Percentiles rank a stretch among this genome's conserved stretches.
Conservation (phyloP, 2,329 filamentous ascomycete genomes). For the Rugonectria rugulosa region DNA sequence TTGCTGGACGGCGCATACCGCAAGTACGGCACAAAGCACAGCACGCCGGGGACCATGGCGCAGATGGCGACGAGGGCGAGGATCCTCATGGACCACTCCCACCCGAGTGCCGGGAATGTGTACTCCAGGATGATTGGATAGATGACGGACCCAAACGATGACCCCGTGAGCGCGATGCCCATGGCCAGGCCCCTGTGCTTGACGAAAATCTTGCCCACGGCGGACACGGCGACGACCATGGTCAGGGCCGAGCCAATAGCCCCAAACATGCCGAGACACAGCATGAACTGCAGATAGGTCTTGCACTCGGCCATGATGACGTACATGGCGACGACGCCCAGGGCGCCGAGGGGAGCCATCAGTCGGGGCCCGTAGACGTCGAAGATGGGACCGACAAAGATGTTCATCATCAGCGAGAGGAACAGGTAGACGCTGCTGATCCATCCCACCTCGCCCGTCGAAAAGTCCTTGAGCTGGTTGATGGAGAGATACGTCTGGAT, state of each 20-base stretch:
- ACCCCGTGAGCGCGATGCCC: constrained; percentile 37
- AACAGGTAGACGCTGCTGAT: constrained; percentile 56
- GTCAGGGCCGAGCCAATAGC: constrained; percentile 51
- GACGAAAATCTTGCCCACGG: constrained; percentile 42
- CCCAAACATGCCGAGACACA: constrained; percentile 52
- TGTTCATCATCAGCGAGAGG: constrained; percentile 52
- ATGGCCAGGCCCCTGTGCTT: constrained; percentile 36
- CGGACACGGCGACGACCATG: constrained; percentile 44
- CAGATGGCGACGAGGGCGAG: constrained; percentile 41
- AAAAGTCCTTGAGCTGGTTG: constrained; percentile 53
- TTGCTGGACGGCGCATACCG: constrained; percentile 20
- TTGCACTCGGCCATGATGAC: constrained; percentile 56
- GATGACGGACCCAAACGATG: constrained; percentile 41
- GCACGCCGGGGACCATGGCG: constrained; percentile 35
- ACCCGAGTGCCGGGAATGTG: constrained; percentile 41
- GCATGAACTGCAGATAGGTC: constrained; percentile 57
- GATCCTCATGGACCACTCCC: constrained; percentile 45
- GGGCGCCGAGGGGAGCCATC: constrained; percentile 48
- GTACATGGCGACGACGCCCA: constrained; percentile 48
- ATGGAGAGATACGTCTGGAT: constrained; percentile 55
- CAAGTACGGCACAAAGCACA: constrained; percentile 47
- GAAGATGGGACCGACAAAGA: constrained; percentile 57
- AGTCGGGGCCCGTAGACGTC: constrained; percentile 54
- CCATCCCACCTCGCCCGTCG: constrained; percentile 56
- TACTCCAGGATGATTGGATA: constrained; percentile 45